Evolutionary conservation across 169 alveolate species (phyloP).

Genomic region (Eimeria falciformis): DNA sequence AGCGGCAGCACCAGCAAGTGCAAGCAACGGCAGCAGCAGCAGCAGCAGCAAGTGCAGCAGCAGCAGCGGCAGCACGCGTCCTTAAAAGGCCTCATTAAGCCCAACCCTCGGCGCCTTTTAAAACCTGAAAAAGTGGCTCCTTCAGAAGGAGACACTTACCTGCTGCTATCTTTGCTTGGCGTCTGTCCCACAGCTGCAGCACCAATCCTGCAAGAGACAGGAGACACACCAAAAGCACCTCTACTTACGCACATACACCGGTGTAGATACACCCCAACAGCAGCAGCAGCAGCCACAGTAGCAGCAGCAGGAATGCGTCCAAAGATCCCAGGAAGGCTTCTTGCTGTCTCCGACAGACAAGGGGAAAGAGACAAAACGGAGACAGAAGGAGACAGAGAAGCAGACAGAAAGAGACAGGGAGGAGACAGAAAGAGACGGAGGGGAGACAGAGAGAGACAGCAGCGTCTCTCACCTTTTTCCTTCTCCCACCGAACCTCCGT

Average conservation of each 20-base stretch:
- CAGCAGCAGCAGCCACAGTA: slow-evolving; percentile 8
- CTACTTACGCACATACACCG: neutral
- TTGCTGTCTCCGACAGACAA: neutral
- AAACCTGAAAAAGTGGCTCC: too few species aligned
- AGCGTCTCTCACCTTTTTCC: neutral
- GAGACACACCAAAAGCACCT: too few species aligned
- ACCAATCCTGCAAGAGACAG: slow-evolving; percentile 36
- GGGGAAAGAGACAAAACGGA: neutral
- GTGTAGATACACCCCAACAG: neutral
- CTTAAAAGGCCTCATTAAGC: too few species aligned
- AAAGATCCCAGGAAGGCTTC: neutral
- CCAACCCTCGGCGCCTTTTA: too few species aligned
- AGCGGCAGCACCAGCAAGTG: slow-evolving; percentile 25
- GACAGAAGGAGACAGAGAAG: neutral
- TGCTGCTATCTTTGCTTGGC: slow-evolving; percentile 43
- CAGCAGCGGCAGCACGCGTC: neutral
- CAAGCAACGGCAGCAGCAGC: slow-evolving; percentile 31
- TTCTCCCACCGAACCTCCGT: slow-evolving; percentile 2
- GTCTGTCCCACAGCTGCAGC: slow-evolving; percentile 61
- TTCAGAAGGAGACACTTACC: neutral
- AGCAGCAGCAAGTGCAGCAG: slow-evolving; percentile 6
- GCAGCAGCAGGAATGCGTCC: neutral
- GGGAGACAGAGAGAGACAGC: neutral
- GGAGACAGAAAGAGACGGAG: neutral
- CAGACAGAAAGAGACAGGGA: neutral